A percentile compares a stretch with the other conserved stretches of the same genome.
Conservation (phyloP, 805 yeast species). For the Wickerhamiella bombiphila region DNA sequence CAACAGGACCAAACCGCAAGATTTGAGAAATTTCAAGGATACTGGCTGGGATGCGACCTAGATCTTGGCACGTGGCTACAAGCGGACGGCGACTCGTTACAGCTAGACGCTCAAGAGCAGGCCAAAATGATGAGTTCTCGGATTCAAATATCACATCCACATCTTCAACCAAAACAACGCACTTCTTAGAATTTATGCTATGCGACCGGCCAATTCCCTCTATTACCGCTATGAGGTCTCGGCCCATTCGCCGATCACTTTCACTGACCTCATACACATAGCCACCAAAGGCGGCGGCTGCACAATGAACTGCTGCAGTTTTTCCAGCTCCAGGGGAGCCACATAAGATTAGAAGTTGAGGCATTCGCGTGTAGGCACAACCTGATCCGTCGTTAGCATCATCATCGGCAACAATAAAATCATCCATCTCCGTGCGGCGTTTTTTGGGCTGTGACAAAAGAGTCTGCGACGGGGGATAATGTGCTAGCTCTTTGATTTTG, state of each 20-base stretch:
- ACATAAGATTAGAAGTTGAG: conserved; percentile 29
- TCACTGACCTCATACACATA: conserved; percentile 73
- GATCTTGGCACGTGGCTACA: conserved; percentile 46
- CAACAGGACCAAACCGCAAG: conserved; percentile 17
- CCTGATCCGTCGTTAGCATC: conserved; percentile 14
- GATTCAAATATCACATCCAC: conserved; percentile 65
- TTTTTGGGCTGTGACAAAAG: conserved; percentile 1
- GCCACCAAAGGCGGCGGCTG: conserved; percentile 46
- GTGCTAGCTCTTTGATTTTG: conserved; percentile 5
- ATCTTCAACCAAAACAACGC: conserved; percentile 70
- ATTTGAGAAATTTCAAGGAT: not conserved
- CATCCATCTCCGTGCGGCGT: conserved; percentile 13
- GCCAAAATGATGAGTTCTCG: conserved; percentile 67
- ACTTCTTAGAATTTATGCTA: conserved; percentile 51
- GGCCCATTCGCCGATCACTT: conserved; percentile 56
- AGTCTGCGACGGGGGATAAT: not conserved
- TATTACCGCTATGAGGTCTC: conserved; percentile 47
- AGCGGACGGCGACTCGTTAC: conserved; percentile 54
- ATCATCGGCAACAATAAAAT: conserved; percentile 21
- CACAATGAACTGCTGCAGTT: conserved; percentile 55
- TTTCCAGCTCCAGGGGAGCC: conserved; percentile 74
- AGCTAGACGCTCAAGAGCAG: conserved; percentile 46
- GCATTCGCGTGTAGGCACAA: conserved; percentile 12
- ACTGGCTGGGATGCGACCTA: conserved; percentile 17
- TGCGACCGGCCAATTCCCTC: conserved; percentile 77